These are phyloP conservation scores for Scedosporium dehoogii DNA, from an alignment of 2,329 filamentous ascomycete species.

Conservation along the genomic window DNA sequence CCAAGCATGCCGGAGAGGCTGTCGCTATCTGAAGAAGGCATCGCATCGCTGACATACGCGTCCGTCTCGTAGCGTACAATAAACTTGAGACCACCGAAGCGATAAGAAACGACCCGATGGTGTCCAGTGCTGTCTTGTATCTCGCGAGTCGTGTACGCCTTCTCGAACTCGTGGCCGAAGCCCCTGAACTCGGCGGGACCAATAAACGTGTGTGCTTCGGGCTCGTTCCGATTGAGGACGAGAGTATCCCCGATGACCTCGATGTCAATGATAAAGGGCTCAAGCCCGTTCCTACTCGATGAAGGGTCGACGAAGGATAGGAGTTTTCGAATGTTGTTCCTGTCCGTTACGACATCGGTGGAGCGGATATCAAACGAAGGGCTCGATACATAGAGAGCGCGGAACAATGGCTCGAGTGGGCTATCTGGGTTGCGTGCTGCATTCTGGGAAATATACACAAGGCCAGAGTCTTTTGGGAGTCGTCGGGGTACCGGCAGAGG, in stretches of 20 bases:
- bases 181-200: conserved; percentile 26
- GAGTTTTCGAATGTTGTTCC: conserved; percentile 39
- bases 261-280: conserved; percentile 29
- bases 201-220: conserved; percentile 18
- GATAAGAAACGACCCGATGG: conserved; percentile 33
- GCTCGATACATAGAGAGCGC: conserved; percentile 26
- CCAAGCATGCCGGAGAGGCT: conserved; percentile 15
- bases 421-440: conserved; percentile 29
- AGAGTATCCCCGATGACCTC: conserved; percentile 27
- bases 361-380: conserved; percentile 27
- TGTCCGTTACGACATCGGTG: conserved; percentile 32
- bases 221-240: conserved; percentile 26
- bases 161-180: conserved; percentile 34
- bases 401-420: conserved; percentile 37
- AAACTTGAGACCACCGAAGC: conserved; percentile 27
- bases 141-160: conserved; percentile 26
- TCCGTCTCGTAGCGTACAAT: conserved; percentile 34
- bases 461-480: conserved; percentile 27
- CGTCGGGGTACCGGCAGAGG: conserved; percentile 15
- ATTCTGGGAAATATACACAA: conserved; percentile 34
- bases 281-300: conserved; percentile 13
- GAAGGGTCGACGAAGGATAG: conserved; percentile 28
- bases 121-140: conserved; percentile 30
- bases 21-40: conserved; percentile 1
- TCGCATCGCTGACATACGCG: conserved; percentile 21